phyloP scores from a whole-genome alignment of 2,329 filamentous ascomycete genomes.

The Calonectria multiphialidica region DNA sequence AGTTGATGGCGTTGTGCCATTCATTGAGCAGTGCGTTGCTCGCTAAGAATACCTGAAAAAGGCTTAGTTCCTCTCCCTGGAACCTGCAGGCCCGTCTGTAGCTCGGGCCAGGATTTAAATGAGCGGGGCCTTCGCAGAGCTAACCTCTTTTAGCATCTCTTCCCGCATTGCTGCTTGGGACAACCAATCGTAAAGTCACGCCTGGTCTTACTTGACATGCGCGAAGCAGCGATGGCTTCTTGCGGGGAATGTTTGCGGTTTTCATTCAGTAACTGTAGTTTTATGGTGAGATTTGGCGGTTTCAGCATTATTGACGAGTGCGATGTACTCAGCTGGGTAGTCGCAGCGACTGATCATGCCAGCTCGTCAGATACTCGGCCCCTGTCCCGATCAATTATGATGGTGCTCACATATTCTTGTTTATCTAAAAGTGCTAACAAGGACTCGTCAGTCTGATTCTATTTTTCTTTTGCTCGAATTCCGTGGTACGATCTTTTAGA shows the following conservation, averaged over 20 bases:
- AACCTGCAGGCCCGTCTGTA: not conserved
- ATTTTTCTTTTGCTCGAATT: too few species aligned
- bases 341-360: not conserved
- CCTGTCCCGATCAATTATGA: not conserved
- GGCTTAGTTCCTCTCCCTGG: not conserved
- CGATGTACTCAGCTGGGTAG: not conserved
- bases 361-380: not conserved
- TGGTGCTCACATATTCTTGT: not conserved
- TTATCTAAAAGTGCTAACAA: too few species aligned
- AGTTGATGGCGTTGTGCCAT: not conserved
- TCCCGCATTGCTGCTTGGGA: not conserved
- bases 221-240: not conserved
- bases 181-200: not conserved
- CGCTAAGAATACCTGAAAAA: not conserved
- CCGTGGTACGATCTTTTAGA: too few species aligned
- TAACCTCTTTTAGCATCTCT: not conserved
- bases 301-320: not conserved
- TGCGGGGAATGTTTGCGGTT: not conserved
- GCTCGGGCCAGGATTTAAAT: not conserved
- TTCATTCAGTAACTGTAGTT: not conserved
- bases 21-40: not conserved
- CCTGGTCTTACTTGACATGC: not conserved
- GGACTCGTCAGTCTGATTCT: too few species aligned
- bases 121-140: not conserved
- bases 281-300: not conserved